Percentiles rank a stretch among this genome's conserved stretches.
phyloP scores from a whole-genome alignment of 129 eudicot genomes.

The Tagetes patula region DNA sequence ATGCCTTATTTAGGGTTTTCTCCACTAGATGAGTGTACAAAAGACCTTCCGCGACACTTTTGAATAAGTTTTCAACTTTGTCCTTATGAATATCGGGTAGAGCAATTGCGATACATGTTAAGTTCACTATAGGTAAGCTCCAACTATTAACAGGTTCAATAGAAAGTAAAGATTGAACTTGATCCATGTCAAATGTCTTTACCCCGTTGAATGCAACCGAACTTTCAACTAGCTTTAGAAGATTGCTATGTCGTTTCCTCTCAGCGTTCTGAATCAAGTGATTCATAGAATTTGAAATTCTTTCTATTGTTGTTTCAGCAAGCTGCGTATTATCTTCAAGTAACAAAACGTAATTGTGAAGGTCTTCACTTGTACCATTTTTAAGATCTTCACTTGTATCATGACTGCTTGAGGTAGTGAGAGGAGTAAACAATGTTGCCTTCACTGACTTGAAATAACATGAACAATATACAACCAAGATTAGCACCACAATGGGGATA shows the following conservation, averaged over 20 bases:
- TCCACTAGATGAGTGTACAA: not conserved
- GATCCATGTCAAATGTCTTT: conserved; percentile 4
- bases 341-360: not conserved
- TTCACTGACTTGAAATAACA: not conserved
- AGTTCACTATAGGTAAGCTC: not conserved
- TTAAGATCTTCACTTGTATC: not conserved
- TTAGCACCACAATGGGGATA: not conserved
- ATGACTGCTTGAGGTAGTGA: not conserved
- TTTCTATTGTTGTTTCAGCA: not conserved
- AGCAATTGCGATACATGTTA: conserved; percentile 38
- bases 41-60: conserved; percentile 19
- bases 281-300: not conserved
- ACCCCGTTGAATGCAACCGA: conserved; percentile 28
- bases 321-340: conserved; percentile 9
- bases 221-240: not conserved
- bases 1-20: conserved; percentile 15
- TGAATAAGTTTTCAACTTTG: not conserved
- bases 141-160: conserved; percentile 3
- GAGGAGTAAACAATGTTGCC: not conserved
- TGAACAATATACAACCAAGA: not conserved
- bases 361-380: too few species aligned
- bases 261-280: not conserved
- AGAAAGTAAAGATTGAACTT: not conserved
- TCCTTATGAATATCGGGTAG: conserved; percentile 13
- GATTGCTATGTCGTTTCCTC: conserved; percentile 8